phyloP scores from a whole-genome alignment of 495 filamentous ascomycete genomes.

The Tuber microsphaerosporum region DNA sequence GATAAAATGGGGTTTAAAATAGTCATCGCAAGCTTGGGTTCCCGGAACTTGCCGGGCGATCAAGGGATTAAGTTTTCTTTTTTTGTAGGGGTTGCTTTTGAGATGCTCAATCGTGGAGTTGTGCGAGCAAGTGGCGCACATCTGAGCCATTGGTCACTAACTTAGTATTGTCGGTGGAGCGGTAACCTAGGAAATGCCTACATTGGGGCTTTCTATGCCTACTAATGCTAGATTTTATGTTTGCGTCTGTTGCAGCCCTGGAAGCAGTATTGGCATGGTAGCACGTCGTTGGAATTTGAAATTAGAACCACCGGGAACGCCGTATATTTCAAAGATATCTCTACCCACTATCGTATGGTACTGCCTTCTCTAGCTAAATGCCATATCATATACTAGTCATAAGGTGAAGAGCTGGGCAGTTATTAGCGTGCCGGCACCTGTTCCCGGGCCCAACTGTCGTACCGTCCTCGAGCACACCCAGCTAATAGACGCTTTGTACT shows the following conservation, averaged over 20 bases:
- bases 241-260: neutral
- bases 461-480: neutral
- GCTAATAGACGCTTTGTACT: neutral
- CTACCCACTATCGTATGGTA: neutral
- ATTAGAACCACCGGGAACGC: neutral
- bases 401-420: neutral
- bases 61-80: neutral
- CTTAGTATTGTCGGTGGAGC: neutral
- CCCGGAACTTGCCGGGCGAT: neutral
- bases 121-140: neutral
- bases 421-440: neutral
- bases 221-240: neutral
- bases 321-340: neutral
- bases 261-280: neutral
- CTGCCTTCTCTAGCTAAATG: neutral
- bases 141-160: neutral
- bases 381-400: neutral
- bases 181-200: neutral
- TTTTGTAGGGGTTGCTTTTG: neutral
- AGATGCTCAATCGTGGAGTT: neutral
- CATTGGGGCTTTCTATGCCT: neutral
- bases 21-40: neutral
- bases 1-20: neutral
- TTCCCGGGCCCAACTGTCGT: neutral
- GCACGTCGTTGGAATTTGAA: neutral